phyloP scores from a whole-genome alignment of 441 rosid species.

The Sinapis alba region DNA sequence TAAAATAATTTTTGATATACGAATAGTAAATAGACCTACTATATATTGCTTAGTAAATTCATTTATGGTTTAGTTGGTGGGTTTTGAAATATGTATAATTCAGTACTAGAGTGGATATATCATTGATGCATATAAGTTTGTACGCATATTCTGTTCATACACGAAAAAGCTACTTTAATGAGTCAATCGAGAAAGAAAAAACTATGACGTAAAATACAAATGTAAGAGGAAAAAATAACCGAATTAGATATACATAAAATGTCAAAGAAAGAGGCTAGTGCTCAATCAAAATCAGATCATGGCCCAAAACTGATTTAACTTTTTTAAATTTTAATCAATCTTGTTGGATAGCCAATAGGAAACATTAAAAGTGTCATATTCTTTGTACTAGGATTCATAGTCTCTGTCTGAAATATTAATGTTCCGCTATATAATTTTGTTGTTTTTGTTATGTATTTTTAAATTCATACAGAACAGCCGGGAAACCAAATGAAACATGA shows the following conservation, averaged over 20 bases:
- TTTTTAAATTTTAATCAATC: conserved; percentile 6
- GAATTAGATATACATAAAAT: neutral
- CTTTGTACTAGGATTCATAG: too few relatives aligned
- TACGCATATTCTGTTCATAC: neutral
- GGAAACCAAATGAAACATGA: too few relatives aligned
- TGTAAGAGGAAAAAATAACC: neutral
- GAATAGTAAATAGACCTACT: neutral
- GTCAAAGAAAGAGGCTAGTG: conserved; percentile 46
- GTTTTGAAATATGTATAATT: neutral
- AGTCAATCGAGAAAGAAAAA: neutral
- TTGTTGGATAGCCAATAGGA: conserved; percentile 34
- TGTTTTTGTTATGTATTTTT: too few relatives aligned
- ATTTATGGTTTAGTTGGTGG: neutral
- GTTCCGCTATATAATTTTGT: too few relatives aligned
- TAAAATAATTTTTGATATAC: neutral
- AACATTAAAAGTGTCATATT: too few relatives aligned
- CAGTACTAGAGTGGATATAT: neutral
- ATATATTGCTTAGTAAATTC: neutral
- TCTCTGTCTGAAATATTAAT: too few relatives aligned
- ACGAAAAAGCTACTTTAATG: neutral
- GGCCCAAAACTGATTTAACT: conserved; percentile 8
- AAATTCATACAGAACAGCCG: too few relatives aligned
- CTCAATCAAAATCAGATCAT: conserved; percentile 25
- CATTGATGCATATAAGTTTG: neutral
- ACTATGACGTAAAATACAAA: neutral